Evolutionary conservation across 2,329 filamentous ascomycete genomes (phyloP), one percentile per base, ranked within the genome.

Genomic region (Myriangium duriaei): DNA sequence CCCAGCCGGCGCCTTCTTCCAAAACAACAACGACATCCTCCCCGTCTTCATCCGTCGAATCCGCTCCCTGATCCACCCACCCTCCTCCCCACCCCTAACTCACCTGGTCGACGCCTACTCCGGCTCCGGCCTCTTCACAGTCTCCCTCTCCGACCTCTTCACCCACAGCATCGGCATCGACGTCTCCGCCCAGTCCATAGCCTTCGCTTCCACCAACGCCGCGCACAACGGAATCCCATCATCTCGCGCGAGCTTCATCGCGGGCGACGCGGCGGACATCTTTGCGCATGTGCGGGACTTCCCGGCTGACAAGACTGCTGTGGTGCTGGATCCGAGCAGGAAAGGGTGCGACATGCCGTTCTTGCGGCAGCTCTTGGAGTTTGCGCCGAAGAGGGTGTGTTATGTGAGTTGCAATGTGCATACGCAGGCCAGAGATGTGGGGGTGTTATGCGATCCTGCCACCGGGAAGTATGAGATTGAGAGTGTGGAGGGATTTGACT

Each of bases 351-450:
- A 94, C 50, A 75, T 77, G 33, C 73, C 73, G 46, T 98, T 98
- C 58, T 62, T 98, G 30, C 60, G 66, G 11, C 91, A 98, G 64
- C 61, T 98, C 51, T 63, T 95, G 38, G 60, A 65, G 4, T 95
- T 83, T 51, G 81, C 72, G 1, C 88, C 91, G 0, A 69, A 70
- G 46, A 69, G 91, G 42, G 75, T 98, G 9, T 76, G 94, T 4
- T 98, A 98, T 57, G 88, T 98, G 29, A 93, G 83, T 55, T 98
- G 91, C 52, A 98, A 98, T 53, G 91, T 98, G 47, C 91, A 98
- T 56, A 96, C 88, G 6, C 91, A 96, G 69, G 91, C 91, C 11
- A 68, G 91, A 37, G 91, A 98, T 60, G 78, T 98, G 1, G 91
- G 87, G 0, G 75, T 88, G 44, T 62, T 98, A 51, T 85, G 96